These are phyloP conservation scores for Pseudotulostoma volvatum DNA, from an alignment of 495 filamentous ascomycete species.

Conservation along the genomic window DNA sequence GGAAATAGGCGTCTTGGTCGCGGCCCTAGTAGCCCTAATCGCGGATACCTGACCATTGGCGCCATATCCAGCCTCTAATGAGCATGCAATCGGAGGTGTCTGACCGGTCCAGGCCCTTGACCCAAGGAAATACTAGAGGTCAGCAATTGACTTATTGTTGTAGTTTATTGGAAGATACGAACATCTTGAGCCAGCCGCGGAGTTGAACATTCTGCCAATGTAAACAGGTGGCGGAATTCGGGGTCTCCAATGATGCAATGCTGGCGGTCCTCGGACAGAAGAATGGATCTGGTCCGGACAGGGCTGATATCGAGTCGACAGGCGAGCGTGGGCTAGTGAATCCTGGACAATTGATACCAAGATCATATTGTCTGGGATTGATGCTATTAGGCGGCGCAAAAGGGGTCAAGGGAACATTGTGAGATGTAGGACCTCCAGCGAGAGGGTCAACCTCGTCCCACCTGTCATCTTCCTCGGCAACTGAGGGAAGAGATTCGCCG, in stretches of 20 bases:
- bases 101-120: neutral
- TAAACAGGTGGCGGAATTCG: neutral
- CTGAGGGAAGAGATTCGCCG: constrained; percentile 1
- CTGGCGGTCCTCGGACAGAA: constrained; percentile 1
- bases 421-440: neutral
- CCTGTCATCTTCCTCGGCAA: constrained; percentile 1
- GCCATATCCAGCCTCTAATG: constrained; percentile 1
- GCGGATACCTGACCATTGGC: constrained; percentile 1
- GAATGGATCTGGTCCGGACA: neutral
- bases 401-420: neutral
- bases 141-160: neutral
- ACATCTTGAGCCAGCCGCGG: constrained; percentile 4
- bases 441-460: neutral
- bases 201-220: constrained; percentile 1
- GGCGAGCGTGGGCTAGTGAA: too few species aligned
- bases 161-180: neutral
- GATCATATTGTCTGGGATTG: too few species aligned
- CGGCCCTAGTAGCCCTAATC: neutral
- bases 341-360: too few species aligned
- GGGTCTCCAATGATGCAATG: constrained; percentile 1
- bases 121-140: neutral
- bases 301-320: neutral
- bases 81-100: neutral
- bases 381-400: too few species aligned
- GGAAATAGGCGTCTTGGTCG: neutral